Evolutionary conservation across 2,329 filamentous ascomycete species (phyloP).

Genomic region (Botrytis tulipae): DNA sequence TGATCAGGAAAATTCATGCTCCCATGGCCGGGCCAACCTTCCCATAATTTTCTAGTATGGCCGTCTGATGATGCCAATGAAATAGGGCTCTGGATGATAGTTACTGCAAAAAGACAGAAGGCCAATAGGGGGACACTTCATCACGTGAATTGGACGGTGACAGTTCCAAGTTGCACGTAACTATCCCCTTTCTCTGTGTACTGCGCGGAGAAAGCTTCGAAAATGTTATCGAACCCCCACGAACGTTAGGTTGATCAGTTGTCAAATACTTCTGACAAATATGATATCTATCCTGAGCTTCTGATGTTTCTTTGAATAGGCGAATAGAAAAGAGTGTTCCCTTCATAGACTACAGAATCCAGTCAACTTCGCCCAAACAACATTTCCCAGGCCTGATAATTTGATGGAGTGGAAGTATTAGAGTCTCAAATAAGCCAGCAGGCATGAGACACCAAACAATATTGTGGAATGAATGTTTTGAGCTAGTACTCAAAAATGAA

Average conservation of each 20-base stretch:
- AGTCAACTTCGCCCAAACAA: not conserved
- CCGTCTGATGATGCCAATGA: not conserved
- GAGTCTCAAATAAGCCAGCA: not conserved
- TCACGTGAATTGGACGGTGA: conserved; percentile 1
- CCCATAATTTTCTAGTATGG: not conserved
- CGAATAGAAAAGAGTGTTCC: not conserved
- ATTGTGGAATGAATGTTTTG: not conserved
- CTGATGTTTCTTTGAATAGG: not conserved
- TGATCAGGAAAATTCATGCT: not conserved
- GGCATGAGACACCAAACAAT: not conserved
- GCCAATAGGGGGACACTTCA: not conserved
- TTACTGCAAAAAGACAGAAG: not conserved
- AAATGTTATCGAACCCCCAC: not conserved
- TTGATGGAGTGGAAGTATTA: not conserved
- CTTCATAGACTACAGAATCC: not conserved
- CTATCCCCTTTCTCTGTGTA: not conserved
- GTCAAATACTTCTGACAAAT: conserved; percentile 7
- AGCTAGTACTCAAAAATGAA: not conserved
- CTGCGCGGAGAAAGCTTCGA: not conserved
- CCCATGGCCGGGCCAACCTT: not conserved
- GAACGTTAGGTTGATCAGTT: not conserved
- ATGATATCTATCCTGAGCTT: not conserved
- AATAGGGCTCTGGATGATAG: not conserved
- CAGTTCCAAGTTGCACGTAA: not conserved
- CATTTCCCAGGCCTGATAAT: not conserved